These are phyloP conservation scores for Tetrahymena malaccensis DNA, from an alignment of 73 alveolate genomes.

Conservation along the genomic window DNA sequence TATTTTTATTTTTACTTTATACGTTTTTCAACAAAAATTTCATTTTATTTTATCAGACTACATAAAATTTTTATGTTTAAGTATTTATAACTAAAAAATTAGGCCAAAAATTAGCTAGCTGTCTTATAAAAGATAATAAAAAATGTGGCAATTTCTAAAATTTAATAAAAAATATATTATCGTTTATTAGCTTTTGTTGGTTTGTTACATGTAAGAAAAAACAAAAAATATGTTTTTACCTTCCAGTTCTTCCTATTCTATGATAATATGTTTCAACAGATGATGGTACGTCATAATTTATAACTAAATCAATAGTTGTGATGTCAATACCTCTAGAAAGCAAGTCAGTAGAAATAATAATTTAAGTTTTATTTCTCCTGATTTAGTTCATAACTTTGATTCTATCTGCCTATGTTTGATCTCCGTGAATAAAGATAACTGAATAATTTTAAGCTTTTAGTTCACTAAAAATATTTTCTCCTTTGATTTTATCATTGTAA, in stretches of 20 bases:
- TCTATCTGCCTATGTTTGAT: background rate
- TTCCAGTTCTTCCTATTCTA: constrained; percentile 36
- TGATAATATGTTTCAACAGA: constrained; percentile 25
- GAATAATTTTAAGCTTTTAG: background rate
- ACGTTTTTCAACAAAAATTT: background rate
- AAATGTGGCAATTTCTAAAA: too few species aligned
- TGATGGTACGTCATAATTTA: constrained; percentile 20
- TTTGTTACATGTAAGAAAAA: too few species aligned
- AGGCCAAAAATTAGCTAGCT: background rate
- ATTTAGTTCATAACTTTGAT: background rate
- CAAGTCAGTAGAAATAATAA: background rate
- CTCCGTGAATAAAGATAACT: background rate
- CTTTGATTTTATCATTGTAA: background rate
- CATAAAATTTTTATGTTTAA: too few species aligned
- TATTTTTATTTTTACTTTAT: background rate
- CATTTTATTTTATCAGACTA: too few species aligned
- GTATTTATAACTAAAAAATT: background rate
- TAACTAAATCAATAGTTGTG: constrained; percentile 17
- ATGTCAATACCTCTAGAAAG: constrained; percentile 32
- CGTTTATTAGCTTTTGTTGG: too few species aligned
- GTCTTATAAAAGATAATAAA: background rate
- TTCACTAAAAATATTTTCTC: background rate
- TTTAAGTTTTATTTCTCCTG: background rate
- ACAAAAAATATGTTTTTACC: background rate
- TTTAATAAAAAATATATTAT: too few species aligned